phyloP scores from a whole-genome alignment of 2,329 filamentous ascomycete species.

The Aspergillus udagawae region DNA sequence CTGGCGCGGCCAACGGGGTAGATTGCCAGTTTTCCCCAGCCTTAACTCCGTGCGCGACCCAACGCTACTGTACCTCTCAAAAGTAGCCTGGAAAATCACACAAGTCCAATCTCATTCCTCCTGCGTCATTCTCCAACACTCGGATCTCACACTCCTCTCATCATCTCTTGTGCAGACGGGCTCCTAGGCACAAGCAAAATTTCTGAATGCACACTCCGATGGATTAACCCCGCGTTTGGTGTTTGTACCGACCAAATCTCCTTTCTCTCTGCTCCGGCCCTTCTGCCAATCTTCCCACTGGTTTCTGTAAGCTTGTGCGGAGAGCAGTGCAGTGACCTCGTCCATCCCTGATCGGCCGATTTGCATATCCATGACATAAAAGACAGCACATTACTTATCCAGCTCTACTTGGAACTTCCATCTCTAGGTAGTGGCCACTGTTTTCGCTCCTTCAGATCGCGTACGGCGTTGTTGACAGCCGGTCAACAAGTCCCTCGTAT shows the following conservation, averaged over 20 bases:
- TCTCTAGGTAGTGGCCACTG: not conserved
- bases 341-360: slow-evolving; percentile 7
- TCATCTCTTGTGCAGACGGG: not conserved
- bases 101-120: not conserved
- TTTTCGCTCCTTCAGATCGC: not conserved
- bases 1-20: not conserved
- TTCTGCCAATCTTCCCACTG: not conserved
- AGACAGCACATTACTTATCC: not conserved
- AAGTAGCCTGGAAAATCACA: not conserved
- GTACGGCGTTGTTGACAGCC: not conserved
- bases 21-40: not conserved
- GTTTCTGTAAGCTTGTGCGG: not conserved
- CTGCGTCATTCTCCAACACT: not conserved
- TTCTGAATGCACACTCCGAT: not conserved
- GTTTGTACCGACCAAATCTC: not conserved
- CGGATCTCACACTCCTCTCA: not conserved
- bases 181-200: not conserved
- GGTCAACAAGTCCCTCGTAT: not conserved
- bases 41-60: not conserved
- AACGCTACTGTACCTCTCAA: not conserved
- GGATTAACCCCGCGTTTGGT: slow-evolving; percentile 2
- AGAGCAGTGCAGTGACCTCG: not conserved
- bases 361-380: not conserved
- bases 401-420: not conserved
- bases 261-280: not conserved